A percentile compares a stretch with the other conserved stretches of the same genome.
phyloP scores from a whole-genome alignment of 306 rosid species.

The Lathyrus sativus region DNA sequence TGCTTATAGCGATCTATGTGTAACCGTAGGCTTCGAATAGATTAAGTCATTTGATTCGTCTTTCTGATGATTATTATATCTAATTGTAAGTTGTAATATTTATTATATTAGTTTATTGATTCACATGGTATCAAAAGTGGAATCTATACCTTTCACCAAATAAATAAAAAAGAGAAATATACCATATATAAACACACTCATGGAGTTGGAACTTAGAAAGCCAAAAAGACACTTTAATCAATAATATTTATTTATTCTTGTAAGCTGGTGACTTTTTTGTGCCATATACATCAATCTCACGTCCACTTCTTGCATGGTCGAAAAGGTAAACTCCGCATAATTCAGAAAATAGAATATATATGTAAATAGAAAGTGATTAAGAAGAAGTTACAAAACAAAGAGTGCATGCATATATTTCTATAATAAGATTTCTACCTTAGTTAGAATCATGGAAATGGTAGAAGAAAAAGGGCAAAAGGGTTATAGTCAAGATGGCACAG shows the following conservation, averaged over 20 bases:
- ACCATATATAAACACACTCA: not conserved
- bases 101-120: too few species aligned
- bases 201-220: too few species aligned
- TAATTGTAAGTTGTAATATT: too few species aligned
- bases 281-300: not conserved
- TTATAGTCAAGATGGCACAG: conserved; percentile 21
- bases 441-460: not conserved
- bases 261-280: conserved; percentile 4
- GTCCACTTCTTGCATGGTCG: not conserved
- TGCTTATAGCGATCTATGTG: too few species aligned
- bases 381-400: not conserved
- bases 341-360: not conserved
- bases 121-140: too few species aligned
- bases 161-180: not conserved
- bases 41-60: too few species aligned
- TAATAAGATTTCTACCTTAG: not conserved
- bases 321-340: not conserved
- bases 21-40: too few species aligned
- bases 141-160: too few species aligned
- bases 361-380: not conserved
- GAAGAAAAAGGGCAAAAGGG: not conserved
- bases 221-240: too few species aligned
- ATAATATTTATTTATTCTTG: not conserved
- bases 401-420: too few species aligned
- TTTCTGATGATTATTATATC: too few species aligned